These are phyloP conservation scores for Aspergillus brasiliensis DNA, from an alignment of 2,329 filamentous ascomycete species.

Conservation along the genomic window DNA sequence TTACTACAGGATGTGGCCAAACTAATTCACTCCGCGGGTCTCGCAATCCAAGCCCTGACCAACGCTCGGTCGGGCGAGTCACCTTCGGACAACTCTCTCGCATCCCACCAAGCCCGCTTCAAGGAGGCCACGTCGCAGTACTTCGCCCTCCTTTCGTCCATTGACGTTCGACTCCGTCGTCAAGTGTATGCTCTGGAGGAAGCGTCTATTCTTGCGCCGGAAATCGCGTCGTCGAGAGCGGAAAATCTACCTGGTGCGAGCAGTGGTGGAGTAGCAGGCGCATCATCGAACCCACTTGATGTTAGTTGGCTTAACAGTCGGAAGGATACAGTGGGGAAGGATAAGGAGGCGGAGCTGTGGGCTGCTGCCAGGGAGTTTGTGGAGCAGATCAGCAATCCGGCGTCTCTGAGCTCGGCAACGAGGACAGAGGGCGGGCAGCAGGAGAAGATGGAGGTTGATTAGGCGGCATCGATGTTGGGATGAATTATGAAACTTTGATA, in stretches of 20 bases:
- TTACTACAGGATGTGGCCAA: slow-evolving; percentile 50
- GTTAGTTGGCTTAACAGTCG: slow-evolving; percentile 88
- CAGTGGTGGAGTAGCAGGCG: slow-evolving; percentile 29
- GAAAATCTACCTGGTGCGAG: slow-evolving; percentile 32
- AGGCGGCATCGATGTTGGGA: neutral
- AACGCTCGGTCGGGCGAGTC: slow-evolving; percentile 46
- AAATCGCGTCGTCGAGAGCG: slow-evolving; percentile 37
- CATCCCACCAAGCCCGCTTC: slow-evolving; percentile 62
- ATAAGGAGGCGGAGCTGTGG: slow-evolving; percentile 84
- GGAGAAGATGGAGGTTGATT: slow-evolving; percentile 46
- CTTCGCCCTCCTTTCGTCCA: slow-evolving; percentile 70
- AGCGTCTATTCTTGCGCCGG: slow-evolving; percentile 67
- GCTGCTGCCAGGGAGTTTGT: slow-evolving; percentile 61
- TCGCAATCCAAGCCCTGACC: slow-evolving; percentile 65
- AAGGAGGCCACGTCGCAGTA: slow-evolving; percentile 62
- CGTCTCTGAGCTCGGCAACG: slow-evolving; percentile 5
- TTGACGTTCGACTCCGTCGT: slow-evolving; percentile 73
- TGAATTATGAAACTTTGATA: neutral
- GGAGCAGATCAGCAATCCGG: slow-evolving; percentile 37
- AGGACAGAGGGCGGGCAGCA: slow-evolving; percentile 24
- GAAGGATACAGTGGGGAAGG: slow-evolving; percentile 76
- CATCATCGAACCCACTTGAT: slow-evolving; percentile 66
- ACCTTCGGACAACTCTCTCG: slow-evolving; percentile 44
- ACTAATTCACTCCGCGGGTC: slow-evolving; percentile 61
- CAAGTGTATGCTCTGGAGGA: slow-evolving; percentile 82